A percentile compares a stretch with the other conserved stretches of the same genome.
Conservation (phyloP, 2,329 filamentous ascomycete genomes). For the Endothia cerciana region DNA sequence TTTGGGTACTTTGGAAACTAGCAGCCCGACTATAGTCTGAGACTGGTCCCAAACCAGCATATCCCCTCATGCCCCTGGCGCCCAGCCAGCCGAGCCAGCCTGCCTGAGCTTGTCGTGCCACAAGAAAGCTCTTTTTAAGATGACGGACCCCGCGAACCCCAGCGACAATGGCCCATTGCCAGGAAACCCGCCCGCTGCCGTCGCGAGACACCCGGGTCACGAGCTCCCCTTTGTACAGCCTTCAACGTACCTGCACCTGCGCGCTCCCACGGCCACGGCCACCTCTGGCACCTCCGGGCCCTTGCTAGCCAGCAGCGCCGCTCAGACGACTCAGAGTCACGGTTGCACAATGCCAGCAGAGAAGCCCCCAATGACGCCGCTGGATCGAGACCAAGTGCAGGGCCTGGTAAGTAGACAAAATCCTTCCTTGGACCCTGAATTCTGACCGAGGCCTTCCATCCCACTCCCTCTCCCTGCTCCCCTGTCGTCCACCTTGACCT, state of each 20-base stretch:
- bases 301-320: slow-evolving; percentile 16
- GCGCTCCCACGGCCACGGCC: slow-evolving; percentile 25
- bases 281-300: slow-evolving; percentile 12
- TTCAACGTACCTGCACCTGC: slow-evolving; percentile 56
- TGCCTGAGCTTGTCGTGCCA: slow-evolving; percentile 18
- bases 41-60: slow-evolving; percentile 13
- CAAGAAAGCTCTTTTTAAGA: slow-evolving; percentile 21
- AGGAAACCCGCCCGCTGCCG: slow-evolving; percentile 28
- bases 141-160: slow-evolving; percentile 31
- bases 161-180: slow-evolving; percentile 31
- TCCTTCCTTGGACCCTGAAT: slow-evolving; percentile 6
- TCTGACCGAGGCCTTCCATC: slow-evolving; percentile 28
- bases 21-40: too few relatives aligned
- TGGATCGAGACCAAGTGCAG: slow-evolving; percentile 78
- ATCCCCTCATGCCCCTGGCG: slow-evolving; percentile 13
- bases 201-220: slow-evolving; percentile 42
- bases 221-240: slow-evolving; percentile 63
- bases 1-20: too few relatives aligned
- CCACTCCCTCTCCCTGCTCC: slow-evolving; percentile 16
- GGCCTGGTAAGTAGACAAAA: slow-evolving; percentile 66
- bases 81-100: slow-evolving; percentile 10
- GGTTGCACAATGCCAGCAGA: slow-evolving; percentile 46
- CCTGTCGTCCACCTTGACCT: slow-evolving; percentile 16
- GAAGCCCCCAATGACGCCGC: slow-evolving; percentile 52
- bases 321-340: slow-evolving; percentile 33